Percentiles rank a stretch among this genome's conserved stretches.
phyloP scores from a whole-genome alignment of 2,329 filamentous ascomycete genomes.

The Sclerotinia subarctica region DNA sequence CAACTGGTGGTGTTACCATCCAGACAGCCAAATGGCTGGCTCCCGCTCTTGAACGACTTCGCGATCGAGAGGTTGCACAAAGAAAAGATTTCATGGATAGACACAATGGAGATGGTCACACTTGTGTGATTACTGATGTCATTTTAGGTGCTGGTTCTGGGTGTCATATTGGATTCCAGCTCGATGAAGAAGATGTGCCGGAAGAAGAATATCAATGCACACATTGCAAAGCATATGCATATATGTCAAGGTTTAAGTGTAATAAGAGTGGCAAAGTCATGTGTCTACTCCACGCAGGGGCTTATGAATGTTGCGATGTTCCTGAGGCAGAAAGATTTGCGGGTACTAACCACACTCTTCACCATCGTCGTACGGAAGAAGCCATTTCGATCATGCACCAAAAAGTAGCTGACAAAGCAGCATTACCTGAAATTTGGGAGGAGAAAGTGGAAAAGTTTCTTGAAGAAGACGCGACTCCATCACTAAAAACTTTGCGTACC shows the following conservation, averaged over 20 bases:
- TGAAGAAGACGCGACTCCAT: slow-evolving; percentile 78
- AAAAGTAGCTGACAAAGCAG: slow-evolving; percentile 82
- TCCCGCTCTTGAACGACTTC: slow-evolving; percentile 77
- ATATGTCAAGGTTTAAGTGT: slow-evolving; percentile 87
- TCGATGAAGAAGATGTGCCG: slow-evolving; percentile 70
- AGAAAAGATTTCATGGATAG: slow-evolving; percentile 66
- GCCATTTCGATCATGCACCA: slow-evolving; percentile 63
- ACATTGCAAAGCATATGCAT: slow-evolving; percentile 90
- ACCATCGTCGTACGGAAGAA: slow-evolving; percentile 74
- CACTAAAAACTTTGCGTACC: slow-evolving; percentile 79
- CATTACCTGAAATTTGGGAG: slow-evolving; percentile 82
- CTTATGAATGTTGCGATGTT: slow-evolving; percentile 74
- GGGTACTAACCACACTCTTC: slow-evolving; percentile 68
- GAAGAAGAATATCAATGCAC: slow-evolving; percentile 92
- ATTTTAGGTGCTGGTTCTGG: slow-evolving; percentile 37
- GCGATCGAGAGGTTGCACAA: slow-evolving; percentile 66
- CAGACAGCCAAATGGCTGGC: slow-evolving; percentile 93
- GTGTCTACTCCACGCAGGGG: slow-evolving; percentile 79
- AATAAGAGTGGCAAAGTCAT: slow-evolving; percentile 74
- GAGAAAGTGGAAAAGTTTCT: slow-evolving; percentile 83
- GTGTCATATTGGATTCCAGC: slow-evolving; percentile 59
- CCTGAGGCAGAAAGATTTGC: slow-evolving; percentile 63
- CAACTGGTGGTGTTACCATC: slow-evolving; percentile 63
- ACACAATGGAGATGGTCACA: slow-evolving; percentile 51
- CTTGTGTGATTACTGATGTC: slow-evolving; percentile 36